These are phyloP conservation scores for Allium cepa DNA, from an alignment of 106 monocot genomes.

Conservation along the genomic window DNA sequence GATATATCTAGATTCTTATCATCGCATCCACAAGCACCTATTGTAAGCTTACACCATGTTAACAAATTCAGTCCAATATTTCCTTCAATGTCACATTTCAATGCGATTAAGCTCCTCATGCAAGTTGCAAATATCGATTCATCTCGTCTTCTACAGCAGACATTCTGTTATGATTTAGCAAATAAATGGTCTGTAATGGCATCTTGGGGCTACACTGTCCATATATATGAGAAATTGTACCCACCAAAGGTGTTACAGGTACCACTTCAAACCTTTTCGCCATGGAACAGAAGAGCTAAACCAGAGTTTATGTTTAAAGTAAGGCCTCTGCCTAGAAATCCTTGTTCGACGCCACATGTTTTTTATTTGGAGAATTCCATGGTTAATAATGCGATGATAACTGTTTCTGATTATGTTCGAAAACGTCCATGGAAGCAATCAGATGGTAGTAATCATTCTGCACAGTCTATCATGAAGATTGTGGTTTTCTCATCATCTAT, in stretches of 20 bases:
- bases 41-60: slow-evolving; percentile 19
- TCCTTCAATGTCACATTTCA: slow-evolving; percentile 7
- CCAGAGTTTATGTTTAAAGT: too few relatives aligned
- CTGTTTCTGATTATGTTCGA: too few relatives aligned
- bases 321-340: too few relatives aligned
- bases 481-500: not conserved
- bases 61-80: slow-evolving; percentile 14
- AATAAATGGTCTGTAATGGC: slow-evolving; percentile 8
- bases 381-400: too few relatives aligned
- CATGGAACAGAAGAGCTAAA: not conserved
- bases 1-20: slow-evolving; percentile 15
- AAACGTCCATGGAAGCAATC: too few relatives aligned
- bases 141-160: slow-evolving; percentile 15
- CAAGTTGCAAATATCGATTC: not conserved
- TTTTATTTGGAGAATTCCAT: too few relatives aligned
- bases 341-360: too few relatives aligned
- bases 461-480: too few relatives aligned
- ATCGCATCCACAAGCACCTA: slow-evolving; percentile 16
- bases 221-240: too few relatives aligned
- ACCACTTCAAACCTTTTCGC: slow-evolving; percentile 1
- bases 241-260: too few relatives aligned
- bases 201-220: slow-evolving; percentile 14
- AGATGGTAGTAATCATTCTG: too few relatives aligned
- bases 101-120: not conserved
- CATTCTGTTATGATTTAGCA: slow-evolving; percentile 8